These are phyloP conservation scores for Oryza meyeriana DNA, from an alignment of 176 grass and related monocot genomes.

Conservation along the genomic window DNA sequence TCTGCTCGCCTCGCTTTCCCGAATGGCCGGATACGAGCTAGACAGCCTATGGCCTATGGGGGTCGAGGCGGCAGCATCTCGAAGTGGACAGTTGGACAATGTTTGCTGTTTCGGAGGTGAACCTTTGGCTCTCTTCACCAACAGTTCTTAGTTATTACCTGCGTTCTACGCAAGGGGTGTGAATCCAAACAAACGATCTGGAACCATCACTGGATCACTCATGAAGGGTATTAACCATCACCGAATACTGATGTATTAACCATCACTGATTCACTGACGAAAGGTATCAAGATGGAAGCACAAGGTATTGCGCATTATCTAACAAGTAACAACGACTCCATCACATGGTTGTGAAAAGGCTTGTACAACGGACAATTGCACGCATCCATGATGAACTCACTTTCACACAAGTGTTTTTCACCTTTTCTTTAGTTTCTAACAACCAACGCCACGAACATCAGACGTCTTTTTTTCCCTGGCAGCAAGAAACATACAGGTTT, in stretches of 20 bases:
- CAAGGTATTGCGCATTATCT: not conserved
- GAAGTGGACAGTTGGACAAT: not conserved
- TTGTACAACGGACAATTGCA: not conserved
- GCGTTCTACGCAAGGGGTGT: not conserved
- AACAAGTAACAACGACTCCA: not conserved
- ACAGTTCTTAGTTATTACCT: not conserved
- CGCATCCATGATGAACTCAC: not conserved
- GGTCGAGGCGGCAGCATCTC: not conserved
- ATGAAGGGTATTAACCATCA: not conserved
- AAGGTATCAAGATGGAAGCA: not conserved
- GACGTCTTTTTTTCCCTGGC: not conserved
- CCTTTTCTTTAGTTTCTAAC: not conserved
- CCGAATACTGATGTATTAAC: too few relatives aligned
- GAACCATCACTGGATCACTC: not conserved
- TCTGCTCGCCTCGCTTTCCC: conserved; percentile 1
- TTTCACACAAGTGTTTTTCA: not conserved
- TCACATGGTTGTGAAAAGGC: not conserved
- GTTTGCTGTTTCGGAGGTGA: not conserved
- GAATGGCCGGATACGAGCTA: not conserved
- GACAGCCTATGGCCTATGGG: not conserved
- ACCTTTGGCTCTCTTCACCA: not conserved
- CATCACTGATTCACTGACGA: not conserved
- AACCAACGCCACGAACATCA: not conserved
- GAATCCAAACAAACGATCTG: not conserved
- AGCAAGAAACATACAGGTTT: not conserved